Evolutionary conservation across 1,284 basidiomycete genomes (phyloP).

Genomic region (Apiotrichum akiyoshidainum): DNA sequence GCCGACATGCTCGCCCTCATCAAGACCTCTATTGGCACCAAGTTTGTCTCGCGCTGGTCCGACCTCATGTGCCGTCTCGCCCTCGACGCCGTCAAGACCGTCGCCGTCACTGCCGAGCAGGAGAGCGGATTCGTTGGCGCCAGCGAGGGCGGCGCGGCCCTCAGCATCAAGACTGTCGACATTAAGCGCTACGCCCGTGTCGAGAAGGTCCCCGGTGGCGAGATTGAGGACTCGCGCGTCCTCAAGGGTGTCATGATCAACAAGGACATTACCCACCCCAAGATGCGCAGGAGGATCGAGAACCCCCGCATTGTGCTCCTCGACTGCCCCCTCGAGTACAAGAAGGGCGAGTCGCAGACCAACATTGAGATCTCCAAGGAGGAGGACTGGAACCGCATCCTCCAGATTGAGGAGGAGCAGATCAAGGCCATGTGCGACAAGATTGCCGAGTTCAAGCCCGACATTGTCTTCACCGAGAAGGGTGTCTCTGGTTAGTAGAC

Average conservation of each 20-base stretch:
- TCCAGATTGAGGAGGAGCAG: constrained; percentile 97
- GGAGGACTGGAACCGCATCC: constrained; percentile 85
- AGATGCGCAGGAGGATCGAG: constrained; percentile 88
- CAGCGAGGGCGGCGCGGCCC: constrained; percentile 20
- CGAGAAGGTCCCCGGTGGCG: constrained; percentile 95
- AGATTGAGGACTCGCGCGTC: constrained; percentile 89
- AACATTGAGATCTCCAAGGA: constrained; percentile 98
- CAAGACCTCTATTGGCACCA: constrained; percentile 99
- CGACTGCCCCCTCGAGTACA: constrained; percentile 97
- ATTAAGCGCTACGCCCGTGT: constrained; percentile 97
- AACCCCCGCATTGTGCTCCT: constrained; percentile 87
- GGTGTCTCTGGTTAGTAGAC: constrained; percentile 74
- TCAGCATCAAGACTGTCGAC: constrained; percentile 79
- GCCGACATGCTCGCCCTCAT: constrained; percentile 93
- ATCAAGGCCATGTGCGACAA: constrained; percentile 83
- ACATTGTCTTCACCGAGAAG: constrained; percentile 95
- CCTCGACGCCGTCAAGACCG: constrained; percentile 83
- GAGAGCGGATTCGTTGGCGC: constrained; percentile 53
- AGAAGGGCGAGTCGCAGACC: constrained; percentile 97
- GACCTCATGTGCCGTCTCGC: constrained; percentile 97
- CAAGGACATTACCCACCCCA: constrained; percentile 98
- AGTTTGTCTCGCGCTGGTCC: constrained; percentile 94
- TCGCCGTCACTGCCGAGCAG: constrained; percentile 57
- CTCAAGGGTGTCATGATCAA: constrained; percentile 93
- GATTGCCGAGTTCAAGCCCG: constrained; percentile 90